These are phyloP conservation scores for Verbena officinalis DNA, from an alignment of 257 asterid species.

Conservation along the genomic window DNA sequence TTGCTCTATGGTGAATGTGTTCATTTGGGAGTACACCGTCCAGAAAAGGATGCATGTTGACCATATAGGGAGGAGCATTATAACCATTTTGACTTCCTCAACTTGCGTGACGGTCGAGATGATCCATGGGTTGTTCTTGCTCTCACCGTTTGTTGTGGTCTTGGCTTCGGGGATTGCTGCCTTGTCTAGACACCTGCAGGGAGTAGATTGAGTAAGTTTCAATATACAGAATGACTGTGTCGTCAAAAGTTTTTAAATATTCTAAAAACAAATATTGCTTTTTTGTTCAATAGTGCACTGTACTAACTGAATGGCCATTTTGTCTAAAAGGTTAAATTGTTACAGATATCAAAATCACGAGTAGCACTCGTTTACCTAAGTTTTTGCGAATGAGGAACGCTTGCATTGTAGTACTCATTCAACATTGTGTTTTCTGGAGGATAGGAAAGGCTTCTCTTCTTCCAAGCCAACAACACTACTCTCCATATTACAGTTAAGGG, in stretches of 20 bases:
- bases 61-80: conserved; percentile 86
- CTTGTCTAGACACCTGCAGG: conserved; percentile 72
- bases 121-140: conserved; percentile 17
- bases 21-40: conserved; percentile 94
- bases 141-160: conserved; percentile 4
- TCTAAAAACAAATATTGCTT: too few relatives aligned
- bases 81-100: conserved; percentile 84
- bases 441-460: conserved; percentile 47
- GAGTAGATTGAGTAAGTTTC: neutral
- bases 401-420: conserved; percentile 57
- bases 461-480: conserved; percentile 60
- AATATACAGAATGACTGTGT: neutral
- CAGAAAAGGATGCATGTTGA: conserved; percentile 83
- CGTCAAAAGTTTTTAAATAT: neutral
- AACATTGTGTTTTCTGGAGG: conserved; percentile 49
- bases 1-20: conserved; percentile 86
- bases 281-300: too few relatives aligned
- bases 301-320: too few relatives aligned
- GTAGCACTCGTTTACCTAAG: conserved; percentile 46
- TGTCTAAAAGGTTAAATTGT: too few relatives aligned
- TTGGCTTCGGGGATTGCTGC: conserved; percentile 60
- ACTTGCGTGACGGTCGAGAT: conserved; percentile 69
- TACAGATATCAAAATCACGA: too few relatives aligned
- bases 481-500: conserved; percentile 79
- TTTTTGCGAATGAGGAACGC: conserved; percentile 53